Conservation (phyloP, 2,329 filamentous ascomycete species). For the Dactylellina sp. region DNA sequence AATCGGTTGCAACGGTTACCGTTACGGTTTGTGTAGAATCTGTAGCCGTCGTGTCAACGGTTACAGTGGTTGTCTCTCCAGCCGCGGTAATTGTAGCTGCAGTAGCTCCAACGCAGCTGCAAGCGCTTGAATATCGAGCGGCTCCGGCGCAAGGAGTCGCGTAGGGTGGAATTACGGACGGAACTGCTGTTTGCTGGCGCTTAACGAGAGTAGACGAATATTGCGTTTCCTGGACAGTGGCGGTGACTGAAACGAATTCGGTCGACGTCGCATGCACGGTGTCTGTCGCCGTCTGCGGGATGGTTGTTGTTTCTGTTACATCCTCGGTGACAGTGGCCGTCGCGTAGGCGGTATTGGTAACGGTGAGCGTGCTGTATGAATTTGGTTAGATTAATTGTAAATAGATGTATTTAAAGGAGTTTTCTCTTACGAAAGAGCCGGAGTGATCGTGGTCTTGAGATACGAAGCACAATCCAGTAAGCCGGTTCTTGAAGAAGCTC, state of each 20-base stretch:
- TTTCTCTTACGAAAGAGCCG: too few species aligned
- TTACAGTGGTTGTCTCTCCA: constrained; percentile 13
- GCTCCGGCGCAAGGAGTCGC: constrained; percentile 59
- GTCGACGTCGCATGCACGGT: constrained; percentile 3
- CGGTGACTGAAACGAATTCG: constrained; percentile 1
- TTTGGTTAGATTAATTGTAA: too few species aligned
- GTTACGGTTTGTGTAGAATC: constrained; percentile 14
- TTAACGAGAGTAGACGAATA: constrained; percentile 11
- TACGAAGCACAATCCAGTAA: too few species aligned
- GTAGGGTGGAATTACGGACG: constrained; percentile 58
- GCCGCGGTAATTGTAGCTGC: constrained; percentile 50
- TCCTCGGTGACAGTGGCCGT: not conserved
- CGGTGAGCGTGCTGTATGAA: not conserved
- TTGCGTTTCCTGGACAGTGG: constrained; percentile 3
- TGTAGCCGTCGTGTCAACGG: not conserved
- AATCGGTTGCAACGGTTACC: constrained; percentile 10
- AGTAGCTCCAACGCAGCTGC: constrained; percentile 61
- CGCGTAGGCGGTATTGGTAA: constrained; percentile 3
- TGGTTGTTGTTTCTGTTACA: not conserved
- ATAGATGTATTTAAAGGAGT: too few species aligned
- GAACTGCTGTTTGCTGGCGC: constrained; percentile 48
- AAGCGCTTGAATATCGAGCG: constrained; percentile 60
- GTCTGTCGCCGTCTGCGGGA: not conserved
- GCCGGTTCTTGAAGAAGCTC: too few species aligned
- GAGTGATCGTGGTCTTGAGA: too few species aligned